Base-by-base conservation (phyloP, 805 yeast genomes). In the Monosporozyma unispora region DNA sequence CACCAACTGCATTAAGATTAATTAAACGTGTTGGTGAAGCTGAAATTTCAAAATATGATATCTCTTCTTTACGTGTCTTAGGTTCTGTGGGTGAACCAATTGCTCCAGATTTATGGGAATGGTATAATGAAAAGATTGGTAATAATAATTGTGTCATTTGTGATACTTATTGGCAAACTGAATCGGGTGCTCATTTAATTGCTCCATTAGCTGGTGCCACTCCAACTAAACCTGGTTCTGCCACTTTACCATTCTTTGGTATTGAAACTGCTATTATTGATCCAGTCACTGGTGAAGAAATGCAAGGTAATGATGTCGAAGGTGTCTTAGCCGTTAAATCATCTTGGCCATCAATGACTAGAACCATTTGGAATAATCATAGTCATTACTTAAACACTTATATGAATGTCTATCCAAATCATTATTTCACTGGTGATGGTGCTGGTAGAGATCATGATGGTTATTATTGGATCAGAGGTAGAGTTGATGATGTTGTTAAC, bases 41-140 rank as follows among this genome's bases (percentile, higher is more conserved):
- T 45, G 86, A 77, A 65, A 87, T 93, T 64, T 80, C 76, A 52
- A 81, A 84, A 58, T 88, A 83, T 66, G 93, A 89, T 67, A 78
- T 89, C 55, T 78, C 84, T 19, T 81, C 95, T n/a, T 71, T 93
- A 62, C 84, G 98, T 69, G 88, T 89, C 19, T 76, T 91, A 57
- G 99, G 99, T 52, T 87, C 97, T 16, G 99, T 91, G 46, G 99
- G 99, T 68, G 99, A 93, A 74, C 98, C 99, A 58, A 91, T 91
- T 68, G 95, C 97, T 44, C 88, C 95, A 52, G 99, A 93, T 68
- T 82, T 93, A 58, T 93, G 98, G 98, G 95, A 88, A 68, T 93
- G 99, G 99, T 93, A 93, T 72, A 81, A 86, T 67, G 91, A 87
- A 60, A 79, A 86, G 67, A 82, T 93, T 61, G 99, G 99, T 64